A percentile compares a stretch with the other conserved stretches of the same genome.
Conservation (phyloP, 2,329 filamentous ascomycete species). For the Microdochium nivale region DNA sequence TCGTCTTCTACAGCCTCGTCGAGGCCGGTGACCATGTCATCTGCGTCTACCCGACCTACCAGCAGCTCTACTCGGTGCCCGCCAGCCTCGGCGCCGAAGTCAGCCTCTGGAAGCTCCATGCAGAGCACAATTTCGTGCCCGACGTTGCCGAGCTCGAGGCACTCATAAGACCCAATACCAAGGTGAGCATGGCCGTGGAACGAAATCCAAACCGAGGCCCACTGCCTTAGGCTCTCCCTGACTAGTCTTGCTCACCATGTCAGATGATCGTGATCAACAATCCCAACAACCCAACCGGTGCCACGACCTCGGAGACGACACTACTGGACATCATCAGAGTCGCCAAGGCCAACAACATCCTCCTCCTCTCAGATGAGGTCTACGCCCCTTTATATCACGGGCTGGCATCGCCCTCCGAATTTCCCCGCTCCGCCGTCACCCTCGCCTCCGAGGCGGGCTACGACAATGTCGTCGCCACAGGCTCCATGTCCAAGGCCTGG, state of each 20-base stretch:
- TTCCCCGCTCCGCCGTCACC: conserved; percentile 60
- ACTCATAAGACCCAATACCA: conserved; percentile 61
- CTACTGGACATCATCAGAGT: conserved; percentile 55
- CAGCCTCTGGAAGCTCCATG: conserved; percentile 63
- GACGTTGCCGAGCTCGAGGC: conserved; percentile 56
- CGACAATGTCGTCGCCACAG: conserved; percentile 60
- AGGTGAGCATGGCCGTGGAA: no score
- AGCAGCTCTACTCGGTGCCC: conserved; percentile 73
- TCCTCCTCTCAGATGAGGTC: conserved; percentile 70
- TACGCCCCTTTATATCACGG: conserved; percentile 78
- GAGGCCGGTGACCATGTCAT: conserved; percentile 73
- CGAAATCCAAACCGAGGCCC: no score
- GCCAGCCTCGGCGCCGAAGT: conserved; percentile 68
- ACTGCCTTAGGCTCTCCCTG: no score
- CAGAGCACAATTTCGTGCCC: conserved; percentile 57
- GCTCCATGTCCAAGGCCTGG: conserved; percentile 81
- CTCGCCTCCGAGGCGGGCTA: conserved; percentile 46
- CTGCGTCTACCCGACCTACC: conserved; percentile 80
- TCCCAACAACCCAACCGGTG: conserved; percentile 76
- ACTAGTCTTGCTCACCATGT: no score
- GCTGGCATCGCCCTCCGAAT: conserved; percentile 22
- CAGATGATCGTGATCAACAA: conserved; percentile 54
- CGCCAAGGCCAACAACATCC: conserved; percentile 53
- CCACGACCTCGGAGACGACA: conserved; percentile 52
- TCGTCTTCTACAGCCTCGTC: conserved; percentile 66